Evolutionary conservation across 306 rosid species (phyloP).

Genomic region (Crataegus laevigata): DNA sequence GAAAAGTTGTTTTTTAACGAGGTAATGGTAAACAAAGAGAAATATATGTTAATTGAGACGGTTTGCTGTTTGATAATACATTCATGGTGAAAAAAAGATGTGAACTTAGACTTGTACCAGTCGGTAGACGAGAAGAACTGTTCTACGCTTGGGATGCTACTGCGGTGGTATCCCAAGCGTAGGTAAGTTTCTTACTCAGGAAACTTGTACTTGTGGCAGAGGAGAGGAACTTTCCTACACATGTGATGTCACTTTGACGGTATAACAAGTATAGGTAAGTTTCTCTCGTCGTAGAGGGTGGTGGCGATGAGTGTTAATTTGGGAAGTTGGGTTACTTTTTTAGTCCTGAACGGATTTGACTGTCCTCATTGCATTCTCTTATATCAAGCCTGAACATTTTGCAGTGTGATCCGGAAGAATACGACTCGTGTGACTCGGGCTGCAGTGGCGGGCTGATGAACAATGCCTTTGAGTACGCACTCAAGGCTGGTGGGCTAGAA

Average conservation of each 20-base stretch:
- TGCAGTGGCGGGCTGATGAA: slow-evolving; percentile 92
- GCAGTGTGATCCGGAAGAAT: slow-evolving; percentile 90
- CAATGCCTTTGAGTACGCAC: slow-evolving; percentile 72
- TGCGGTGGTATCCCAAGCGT: neutral
- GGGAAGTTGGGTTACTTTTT: neutral
- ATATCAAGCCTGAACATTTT: slow-evolving; percentile 6
- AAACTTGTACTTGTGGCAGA: neutral
- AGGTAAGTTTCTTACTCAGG: neutral
- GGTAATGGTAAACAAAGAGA: neutral
- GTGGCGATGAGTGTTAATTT: neutral
- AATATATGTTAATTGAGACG: neutral
- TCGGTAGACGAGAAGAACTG: neutral
- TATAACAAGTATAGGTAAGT: neutral
- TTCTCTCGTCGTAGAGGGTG: neutral
- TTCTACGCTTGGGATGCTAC: neutral
- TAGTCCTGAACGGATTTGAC: neutral
- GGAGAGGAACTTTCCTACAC: neutral
- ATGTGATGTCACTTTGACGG: neutral
- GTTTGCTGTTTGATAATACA: neutral
- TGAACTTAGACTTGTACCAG: no score
- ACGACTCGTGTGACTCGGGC: slow-evolving; percentile 71
- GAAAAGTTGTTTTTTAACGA: neutral
- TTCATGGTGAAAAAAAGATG: neutral
- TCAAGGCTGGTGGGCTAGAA: slow-evolving; percentile 74
- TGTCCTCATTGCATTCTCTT: neutral